A percentile compares a stretch with the other conserved stretches of the same genome.
phyloP scores from a whole-genome alignment of 345 rosid genomes.

The Punica granatum region DNA sequence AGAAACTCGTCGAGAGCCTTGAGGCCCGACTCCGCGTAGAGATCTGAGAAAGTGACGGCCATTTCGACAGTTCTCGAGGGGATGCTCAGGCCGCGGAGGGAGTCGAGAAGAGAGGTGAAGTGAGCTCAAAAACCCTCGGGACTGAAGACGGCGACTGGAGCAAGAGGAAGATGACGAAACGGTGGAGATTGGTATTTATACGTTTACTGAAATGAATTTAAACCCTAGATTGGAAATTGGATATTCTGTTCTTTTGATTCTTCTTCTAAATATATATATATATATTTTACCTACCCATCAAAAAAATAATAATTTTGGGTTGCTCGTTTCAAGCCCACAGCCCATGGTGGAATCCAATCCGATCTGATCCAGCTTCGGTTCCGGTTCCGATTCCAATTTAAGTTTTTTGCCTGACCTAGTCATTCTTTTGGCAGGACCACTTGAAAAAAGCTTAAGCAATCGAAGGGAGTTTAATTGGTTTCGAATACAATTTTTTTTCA shows the following conservation, averaged over 20 bases:
- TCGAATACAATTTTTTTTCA: no score
- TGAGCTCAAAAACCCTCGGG: not conserved
- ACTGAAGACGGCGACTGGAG: not conserved
- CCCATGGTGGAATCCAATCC: no score
- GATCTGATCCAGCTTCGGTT: no score
- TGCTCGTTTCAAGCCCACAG: no score
- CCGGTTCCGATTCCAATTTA: no score
- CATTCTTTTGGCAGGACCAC: no score
- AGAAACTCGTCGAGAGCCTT: constrained; percentile 70
- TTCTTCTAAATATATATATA: no score
- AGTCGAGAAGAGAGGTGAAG: not conserved
- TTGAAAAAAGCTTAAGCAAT: no score
- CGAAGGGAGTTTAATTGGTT: no score
- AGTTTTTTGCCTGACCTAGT: no score
- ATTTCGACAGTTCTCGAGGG: constrained; percentile 19
- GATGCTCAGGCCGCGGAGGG: not conserved
- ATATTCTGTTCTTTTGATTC: not conserved
- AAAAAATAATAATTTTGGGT: no score
- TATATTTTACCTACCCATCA: no score
- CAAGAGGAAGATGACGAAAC: not conserved
- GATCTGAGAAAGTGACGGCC: constrained; percentile 81
- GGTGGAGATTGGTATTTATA: not conserved
- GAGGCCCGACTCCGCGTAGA: constrained; percentile 76
- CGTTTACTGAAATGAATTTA: not conserved
- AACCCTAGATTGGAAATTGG: not conserved